phyloP scores from a whole-genome alignment of 352 stramenopile genomes.

The Phytophthora citricola region DNA sequence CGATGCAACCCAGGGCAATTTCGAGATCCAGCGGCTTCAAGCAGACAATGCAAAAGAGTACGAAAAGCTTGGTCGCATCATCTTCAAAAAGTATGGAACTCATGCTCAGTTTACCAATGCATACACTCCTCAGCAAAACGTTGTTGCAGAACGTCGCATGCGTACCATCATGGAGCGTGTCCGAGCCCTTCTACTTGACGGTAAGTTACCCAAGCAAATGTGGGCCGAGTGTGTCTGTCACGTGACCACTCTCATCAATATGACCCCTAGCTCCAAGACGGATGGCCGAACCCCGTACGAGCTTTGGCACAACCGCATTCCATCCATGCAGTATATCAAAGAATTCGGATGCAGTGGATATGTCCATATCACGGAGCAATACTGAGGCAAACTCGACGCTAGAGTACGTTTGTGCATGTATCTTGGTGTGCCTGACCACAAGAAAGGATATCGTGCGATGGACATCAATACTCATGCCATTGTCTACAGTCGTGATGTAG shows the following conservation, averaged over 20 bases:
- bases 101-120: constrained; percentile 22
- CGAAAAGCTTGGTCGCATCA: constrained; percentile 13
- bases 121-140: constrained; percentile 26
- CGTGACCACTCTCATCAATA: no score
- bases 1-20: no score
- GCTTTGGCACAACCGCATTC: no score
- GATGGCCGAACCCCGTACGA: no score
- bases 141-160: constrained; percentile 20
- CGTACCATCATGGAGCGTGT: constrained; percentile 21
- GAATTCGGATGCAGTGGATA: no score
- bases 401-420: background rate
- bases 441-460: constrained; percentile 10
- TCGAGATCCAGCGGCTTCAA: background rate
- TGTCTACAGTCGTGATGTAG: constrained; percentile 21
- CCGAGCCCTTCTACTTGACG: constrained; percentile 4
- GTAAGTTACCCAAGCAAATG: no score
- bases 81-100: constrained; percentile 4
- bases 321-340: no score
- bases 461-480: constrained; percentile 7
- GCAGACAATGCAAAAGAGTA: constrained; percentile 15
- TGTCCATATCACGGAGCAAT: no score
- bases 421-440: constrained; percentile 2
- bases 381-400: no score
- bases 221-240: no score
- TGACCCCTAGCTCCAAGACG: no score